Conservation (phyloP, 2,329 filamentous ascomycete genomes). For the Arthrinium puccinioides region DNA sequence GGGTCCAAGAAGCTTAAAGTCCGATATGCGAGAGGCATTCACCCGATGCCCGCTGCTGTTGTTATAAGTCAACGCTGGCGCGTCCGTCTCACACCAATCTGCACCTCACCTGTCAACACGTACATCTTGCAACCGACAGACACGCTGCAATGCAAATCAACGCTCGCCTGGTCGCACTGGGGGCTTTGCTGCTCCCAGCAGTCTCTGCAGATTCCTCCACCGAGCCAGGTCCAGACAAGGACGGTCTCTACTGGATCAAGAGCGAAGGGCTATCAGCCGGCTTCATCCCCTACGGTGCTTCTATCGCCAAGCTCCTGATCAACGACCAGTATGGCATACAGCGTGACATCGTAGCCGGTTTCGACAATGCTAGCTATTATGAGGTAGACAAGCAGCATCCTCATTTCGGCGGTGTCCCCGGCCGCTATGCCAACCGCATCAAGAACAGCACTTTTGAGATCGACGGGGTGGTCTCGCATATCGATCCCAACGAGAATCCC, state of each 20-base stretch:
- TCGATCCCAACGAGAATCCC: slow-evolving; percentile 57
- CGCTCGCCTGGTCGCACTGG: slow-evolving; percentile 17
- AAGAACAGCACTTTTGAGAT: slow-evolving; percentile 67
- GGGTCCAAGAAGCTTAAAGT: too few relatives aligned
- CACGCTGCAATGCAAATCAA: slow-evolving; percentile 20
- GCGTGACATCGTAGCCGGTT: slow-evolving; percentile 66
- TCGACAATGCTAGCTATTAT: slow-evolving; percentile 71
- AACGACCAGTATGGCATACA: slow-evolving; percentile 60
- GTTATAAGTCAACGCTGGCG: too few relatives aligned
- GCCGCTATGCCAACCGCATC: slow-evolving; percentile 76
- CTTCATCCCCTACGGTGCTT: slow-evolving; percentile 70
- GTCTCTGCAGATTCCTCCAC: slow-evolving; percentile 18
- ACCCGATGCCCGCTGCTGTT: too few relatives aligned
- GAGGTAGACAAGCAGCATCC: slow-evolving; percentile 55
- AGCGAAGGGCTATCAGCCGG: slow-evolving; percentile 58
- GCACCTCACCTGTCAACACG: too few relatives aligned
- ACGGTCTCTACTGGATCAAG: slow-evolving; percentile 67
- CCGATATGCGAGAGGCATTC: too few relatives aligned
- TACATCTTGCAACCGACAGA: too few relatives aligned
- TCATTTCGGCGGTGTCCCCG: slow-evolving; percentile 66
- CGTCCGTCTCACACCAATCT: too few relatives aligned
- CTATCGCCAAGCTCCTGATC: slow-evolving; percentile 64
- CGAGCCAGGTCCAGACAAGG: slow-evolving; percentile 37
- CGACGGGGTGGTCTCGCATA: slow-evolving; percentile 52
- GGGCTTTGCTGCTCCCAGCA: slow-evolving; percentile 22